Evolutionary conservation across 2,329 filamentous ascomycete species (phyloP).

Genomic region (Penicillium sp.): DNA sequence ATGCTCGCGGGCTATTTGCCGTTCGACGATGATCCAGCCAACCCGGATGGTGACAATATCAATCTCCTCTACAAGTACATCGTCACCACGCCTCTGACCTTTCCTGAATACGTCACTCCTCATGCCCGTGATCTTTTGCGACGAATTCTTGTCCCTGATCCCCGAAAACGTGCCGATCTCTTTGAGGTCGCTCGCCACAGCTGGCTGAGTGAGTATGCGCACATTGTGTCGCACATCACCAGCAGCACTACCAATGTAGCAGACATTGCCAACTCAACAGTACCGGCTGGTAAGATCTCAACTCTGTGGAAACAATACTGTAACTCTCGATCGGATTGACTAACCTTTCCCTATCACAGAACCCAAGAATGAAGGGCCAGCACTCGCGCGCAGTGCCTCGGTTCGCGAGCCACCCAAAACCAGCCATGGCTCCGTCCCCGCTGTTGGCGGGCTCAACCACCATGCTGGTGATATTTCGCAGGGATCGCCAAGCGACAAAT

Average conservation of each 20-base stretch:
- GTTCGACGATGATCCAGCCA: conserved; percentile 97
- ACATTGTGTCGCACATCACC: conserved; percentile 94
- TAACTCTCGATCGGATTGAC: background rate
- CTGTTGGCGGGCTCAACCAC: conserved; percentile 65
- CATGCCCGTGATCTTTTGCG: conserved; percentile 91
- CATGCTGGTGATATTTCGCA: conserved; percentile 75
- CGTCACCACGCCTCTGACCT: conserved; percentile 92
- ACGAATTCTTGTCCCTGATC: conserved; percentile 92
- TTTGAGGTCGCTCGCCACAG: conserved; percentile 98
- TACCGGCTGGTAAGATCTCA: conserved; percentile 51
- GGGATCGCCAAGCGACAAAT: conserved; percentile 65
- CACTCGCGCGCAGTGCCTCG: conserved; percentile 82
- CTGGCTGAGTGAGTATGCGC: conserved; percentile 96
- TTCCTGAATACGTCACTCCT: conserved; percentile 97
- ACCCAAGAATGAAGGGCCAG: conserved; percentile 56
- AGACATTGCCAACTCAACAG: conserved; percentile 81
- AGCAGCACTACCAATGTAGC: conserved; percentile 86
- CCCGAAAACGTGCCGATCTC: conserved; percentile 88
- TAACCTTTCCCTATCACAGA: background rate
- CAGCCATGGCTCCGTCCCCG: conserved; percentile 52
- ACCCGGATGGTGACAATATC: conserved; percentile 98
- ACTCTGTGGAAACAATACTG: background rate
- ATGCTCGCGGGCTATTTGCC: conserved; percentile 98
- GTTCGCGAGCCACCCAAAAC: conserved; percentile 83
- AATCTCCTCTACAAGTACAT: conserved; percentile 99